Percentiles rank a stretch among this genome's conserved stretches.
Conservation (phyloP, 441 rosid genomes). For the Gossypium schwendimanii region DNA sequence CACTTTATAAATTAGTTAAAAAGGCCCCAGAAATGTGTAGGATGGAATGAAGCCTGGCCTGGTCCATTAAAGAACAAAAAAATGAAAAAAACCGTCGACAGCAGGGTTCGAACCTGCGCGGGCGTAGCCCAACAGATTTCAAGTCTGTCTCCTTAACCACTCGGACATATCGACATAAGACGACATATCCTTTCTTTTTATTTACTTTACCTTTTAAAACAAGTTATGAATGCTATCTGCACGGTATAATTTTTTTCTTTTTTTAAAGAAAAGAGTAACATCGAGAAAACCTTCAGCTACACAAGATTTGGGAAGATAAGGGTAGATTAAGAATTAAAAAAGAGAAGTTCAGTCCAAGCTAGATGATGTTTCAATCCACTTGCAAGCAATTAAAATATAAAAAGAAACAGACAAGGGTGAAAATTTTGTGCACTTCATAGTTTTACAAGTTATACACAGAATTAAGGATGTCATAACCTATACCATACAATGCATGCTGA, state of each 20-base stretch:
- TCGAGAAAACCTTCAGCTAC: background rate
- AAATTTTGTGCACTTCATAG: background rate
- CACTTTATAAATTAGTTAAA: too few species aligned
- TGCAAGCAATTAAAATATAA: background rate
- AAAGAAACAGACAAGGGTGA: background rate
- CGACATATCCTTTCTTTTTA: accelerated
- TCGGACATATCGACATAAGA: slow-evolving; percentile 83
- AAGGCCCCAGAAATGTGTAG: too few species aligned
- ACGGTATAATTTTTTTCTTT: too few species aligned
- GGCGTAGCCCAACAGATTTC: slow-evolving; percentile 98
- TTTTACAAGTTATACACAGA: background rate
- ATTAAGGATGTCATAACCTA: background rate
- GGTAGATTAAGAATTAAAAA: background rate
- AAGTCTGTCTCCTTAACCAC: slow-evolving; percentile 99
- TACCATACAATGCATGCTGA: background rate
- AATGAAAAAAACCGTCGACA: slow-evolving; percentile 45
- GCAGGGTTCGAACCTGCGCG: slow-evolving; percentile 95
- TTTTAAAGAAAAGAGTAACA: too few species aligned
- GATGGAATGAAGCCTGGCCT: background rate
- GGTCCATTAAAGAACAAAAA: background rate
- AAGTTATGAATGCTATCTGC: too few species aligned
- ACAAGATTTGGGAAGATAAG: background rate
- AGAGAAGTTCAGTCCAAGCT: background rate
- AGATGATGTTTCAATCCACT: background rate
- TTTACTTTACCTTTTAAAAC: background rate